phyloP scores from a whole-genome alignment of 495 filamentous ascomycete species.

The Aspergillus leporis region DNA sequence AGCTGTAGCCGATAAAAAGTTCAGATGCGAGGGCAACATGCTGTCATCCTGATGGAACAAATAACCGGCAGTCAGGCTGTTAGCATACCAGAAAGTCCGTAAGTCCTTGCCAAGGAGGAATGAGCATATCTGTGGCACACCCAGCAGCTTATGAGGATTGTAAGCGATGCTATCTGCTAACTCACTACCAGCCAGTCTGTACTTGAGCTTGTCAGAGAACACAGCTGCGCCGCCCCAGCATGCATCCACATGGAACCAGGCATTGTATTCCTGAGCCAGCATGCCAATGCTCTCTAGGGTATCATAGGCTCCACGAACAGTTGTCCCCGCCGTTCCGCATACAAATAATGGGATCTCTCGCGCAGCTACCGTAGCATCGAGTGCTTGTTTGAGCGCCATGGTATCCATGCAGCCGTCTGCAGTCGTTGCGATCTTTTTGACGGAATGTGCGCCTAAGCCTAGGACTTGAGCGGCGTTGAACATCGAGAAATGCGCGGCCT shows the following conservation, averaged over 20 bases:
- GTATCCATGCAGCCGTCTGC: not conserved
- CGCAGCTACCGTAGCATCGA: not conserved
- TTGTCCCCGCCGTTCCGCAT: not conserved
- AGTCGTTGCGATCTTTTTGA: not conserved
- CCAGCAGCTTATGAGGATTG: slow-evolving; percentile 2
- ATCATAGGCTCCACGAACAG: slow-evolving; percentile 1
- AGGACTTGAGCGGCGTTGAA: not conserved
- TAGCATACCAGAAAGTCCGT: slow-evolving; percentile 3
- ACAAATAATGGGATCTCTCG: slow-evolving; percentile 1
- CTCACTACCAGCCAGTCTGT: not conserved
- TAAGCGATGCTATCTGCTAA: not conserved
- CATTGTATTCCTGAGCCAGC: not conserved
- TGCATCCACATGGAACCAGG: slow-evolving; percentile 4
- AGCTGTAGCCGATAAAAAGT: not conserved
- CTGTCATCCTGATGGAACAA: slow-evolving; percentile 1
- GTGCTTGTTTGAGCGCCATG: not conserved
- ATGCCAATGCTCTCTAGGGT: not conserved
- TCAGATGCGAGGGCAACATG: not conserved
- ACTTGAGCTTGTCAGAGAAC: not conserved
- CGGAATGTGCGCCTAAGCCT: not conserved
- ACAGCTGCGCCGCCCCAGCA: not conserved
- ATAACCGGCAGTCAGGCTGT: slow-evolving; percentile 1
- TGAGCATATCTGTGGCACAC: not conserved
- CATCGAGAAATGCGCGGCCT: not conserved
- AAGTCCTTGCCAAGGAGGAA: not conserved